Percentiles rank a stretch among this genome's conserved stretches.
Evolutionary conservation across 371 early-diverging fungal genomes (phyloP).

Genomic region (Parasitella parasitica): DNA sequence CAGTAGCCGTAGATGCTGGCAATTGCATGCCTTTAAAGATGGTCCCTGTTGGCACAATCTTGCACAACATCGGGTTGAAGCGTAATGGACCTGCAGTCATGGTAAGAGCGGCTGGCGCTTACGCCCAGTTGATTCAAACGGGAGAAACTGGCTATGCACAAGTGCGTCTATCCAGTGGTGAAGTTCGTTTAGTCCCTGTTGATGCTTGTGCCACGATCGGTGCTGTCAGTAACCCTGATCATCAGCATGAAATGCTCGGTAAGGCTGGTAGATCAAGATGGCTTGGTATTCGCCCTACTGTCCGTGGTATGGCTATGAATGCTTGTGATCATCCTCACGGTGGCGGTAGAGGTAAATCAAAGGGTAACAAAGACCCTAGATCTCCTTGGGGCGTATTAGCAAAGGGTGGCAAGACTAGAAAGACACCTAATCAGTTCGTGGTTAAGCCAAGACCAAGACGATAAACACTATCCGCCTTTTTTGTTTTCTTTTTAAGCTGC

Average conservation of each 20-base stretch:
- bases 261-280: constrained; percentile 90
- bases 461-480: constrained; percentile 26
- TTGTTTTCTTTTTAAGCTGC: not conserved
- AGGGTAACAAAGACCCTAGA: constrained; percentile 90
- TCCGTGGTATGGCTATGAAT: constrained; percentile 99
- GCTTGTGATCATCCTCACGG: constrained; percentile 99
- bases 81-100: constrained; percentile 83
- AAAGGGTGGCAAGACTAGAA: constrained; percentile 95
- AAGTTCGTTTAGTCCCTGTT: constrained; percentile 87
- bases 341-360: constrained; percentile 96
- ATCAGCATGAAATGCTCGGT: constrained; percentile 87
- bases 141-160: constrained; percentile 83
- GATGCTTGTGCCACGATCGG: constrained; percentile 94
- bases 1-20: constrained; percentile 77
- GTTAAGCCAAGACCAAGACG: constrained; percentile 78
- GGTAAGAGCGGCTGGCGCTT: constrained; percentile 89
- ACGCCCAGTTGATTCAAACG: constrained; percentile 85
- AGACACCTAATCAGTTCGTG: constrained; percentile 72
- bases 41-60: constrained; percentile 91
- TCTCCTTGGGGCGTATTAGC: constrained; percentile 95
- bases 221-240: constrained; percentile 88
- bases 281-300: constrained; percentile 90
- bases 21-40: constrained; percentile 90
- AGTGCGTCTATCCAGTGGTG: constrained; percentile 85
- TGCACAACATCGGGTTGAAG: constrained; percentile 87